Base-by-base conservation (phyloP, 805 yeast genomes). In the Metschnikowia gelsemii region DNA sequence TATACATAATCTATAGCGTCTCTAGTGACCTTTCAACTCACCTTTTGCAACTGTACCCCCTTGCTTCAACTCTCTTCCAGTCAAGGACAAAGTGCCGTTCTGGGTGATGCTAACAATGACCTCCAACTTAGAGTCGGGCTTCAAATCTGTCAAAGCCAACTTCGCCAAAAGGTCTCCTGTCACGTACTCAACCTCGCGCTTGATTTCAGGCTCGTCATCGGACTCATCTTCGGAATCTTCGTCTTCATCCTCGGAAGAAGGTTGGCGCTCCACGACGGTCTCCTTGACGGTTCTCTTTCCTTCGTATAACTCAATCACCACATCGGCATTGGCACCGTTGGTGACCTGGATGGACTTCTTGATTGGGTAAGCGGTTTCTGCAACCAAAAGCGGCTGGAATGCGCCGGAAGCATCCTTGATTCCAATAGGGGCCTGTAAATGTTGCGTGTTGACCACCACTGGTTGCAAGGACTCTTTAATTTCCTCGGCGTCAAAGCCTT, bases 201-300 rank as follows among this genome's bases (percentile, higher is more conserved):
- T 70, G 60, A 87, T 75, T 66, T 90, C 96, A 52, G 96, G 96
- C 72, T 90, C 97, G 52, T 87, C 95, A 56, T 88, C 96, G 9
- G 70, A 66, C 46, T 62, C 67, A 38, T 61, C 68, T 50, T 72
- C 82, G 23, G 70, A 76, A 30, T 73, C 79, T 30, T 69, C 76
- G 36, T 39, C 50, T 73, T 79, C 25, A 24, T 76, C 74, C 48
- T 64, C 76, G 14, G 46, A 40, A 12, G 33, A 21, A 38, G 73
- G 77, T 59, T 73, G 77, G 38, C 82, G 77, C 66, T 87, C 96
- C 32, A 87, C 63, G 53, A 82, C 82, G 46, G 87, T 86, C 66
- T 88, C 95, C 69, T 83, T 82, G 55, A 90, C 72, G 55, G 85
- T 78, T 61, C 90, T 79, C 64, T 84, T 83, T 65, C 93, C 96